phyloP scores from a whole-genome alignment of 148 eudicot species.

The Persicaria tinctoria region DNA sequence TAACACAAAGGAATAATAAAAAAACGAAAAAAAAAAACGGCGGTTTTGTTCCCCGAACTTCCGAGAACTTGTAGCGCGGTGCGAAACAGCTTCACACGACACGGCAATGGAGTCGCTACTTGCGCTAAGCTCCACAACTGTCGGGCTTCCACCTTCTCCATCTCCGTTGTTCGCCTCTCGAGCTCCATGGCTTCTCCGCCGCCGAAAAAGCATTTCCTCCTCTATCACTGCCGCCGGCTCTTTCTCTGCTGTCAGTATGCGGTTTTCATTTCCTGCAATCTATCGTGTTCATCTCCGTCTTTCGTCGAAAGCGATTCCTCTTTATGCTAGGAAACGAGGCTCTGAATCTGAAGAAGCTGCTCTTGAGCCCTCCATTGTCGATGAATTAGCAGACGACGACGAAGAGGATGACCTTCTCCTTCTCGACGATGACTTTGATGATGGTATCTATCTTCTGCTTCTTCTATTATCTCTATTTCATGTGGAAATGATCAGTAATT shows the following conservation, averaged over 20 bases:
- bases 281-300: background rate
- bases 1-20: no score
- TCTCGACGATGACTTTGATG: constrained; percentile 3
- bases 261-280: background rate
- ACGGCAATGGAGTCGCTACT: background rate
- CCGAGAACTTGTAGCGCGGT: background rate
- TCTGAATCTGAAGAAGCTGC: constrained; percentile 1
- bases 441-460: background rate
- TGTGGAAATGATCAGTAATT: background rate
- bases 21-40: no score
- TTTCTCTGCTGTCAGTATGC: background rate
- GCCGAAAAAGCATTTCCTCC: constrained; percentile 3
- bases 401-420: background rate
- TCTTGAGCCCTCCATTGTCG: background rate
- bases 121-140: background rate
- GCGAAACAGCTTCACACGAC: background rate
- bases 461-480: background rate
- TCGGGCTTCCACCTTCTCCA: background rate
- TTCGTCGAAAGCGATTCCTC: background rate
- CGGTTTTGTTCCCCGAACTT: background rate
- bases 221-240: background rate
- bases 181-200: constrained; percentile 7
- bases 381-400: background rate
- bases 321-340: constrained; percentile 1
- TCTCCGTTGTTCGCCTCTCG: constrained; percentile 1